phyloP scores from a whole-genome alignment of 495 filamentous ascomycete genomes.

The Talaromyces wortmannii region DNA sequence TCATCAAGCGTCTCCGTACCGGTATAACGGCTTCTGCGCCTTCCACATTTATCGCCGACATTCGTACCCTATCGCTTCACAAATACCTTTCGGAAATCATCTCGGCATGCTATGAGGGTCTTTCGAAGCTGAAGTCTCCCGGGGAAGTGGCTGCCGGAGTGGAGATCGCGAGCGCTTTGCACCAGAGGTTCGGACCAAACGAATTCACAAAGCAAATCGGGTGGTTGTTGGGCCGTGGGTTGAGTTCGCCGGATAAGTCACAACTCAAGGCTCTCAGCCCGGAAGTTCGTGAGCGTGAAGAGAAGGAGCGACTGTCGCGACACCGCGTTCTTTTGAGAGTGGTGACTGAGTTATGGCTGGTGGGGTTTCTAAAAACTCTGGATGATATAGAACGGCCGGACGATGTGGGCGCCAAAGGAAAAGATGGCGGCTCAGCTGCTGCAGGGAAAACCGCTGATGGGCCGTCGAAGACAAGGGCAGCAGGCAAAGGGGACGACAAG shows the following conservation, averaged over 20 bases:
- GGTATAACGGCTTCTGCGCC: conserved; percentile 73
- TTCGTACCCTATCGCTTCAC: conserved; percentile 85
- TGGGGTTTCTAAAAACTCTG: conserved; percentile 76
- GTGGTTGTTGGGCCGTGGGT: conserved; percentile 85
- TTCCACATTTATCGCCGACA: conserved; percentile 81
- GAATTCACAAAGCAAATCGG: conserved; percentile 91
- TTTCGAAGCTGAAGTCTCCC: conserved; percentile 83
- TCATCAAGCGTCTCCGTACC: conserved; percentile 94
- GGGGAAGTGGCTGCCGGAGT: conserved; percentile 87
- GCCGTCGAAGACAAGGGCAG: conserved; percentile 34
- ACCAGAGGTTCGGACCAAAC: conserved; percentile 86
- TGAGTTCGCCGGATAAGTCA: conserved; percentile 87
- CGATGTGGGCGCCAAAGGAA: conserved; percentile 63
- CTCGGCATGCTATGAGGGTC: conserved; percentile 93
- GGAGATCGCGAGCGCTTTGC: conserved; percentile 87
- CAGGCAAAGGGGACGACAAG: conserved; percentile 32
- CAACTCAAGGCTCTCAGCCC: conserved; percentile 69
- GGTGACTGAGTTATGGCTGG: conserved; percentile 94
- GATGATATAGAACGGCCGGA: conserved; percentile 86
- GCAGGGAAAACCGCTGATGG: conserved; percentile 49
- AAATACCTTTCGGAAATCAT: conserved; percentile 98
- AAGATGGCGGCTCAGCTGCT: conserved; percentile 44
- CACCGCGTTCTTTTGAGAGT: conserved; percentile 84
- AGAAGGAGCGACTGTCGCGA: conserved; percentile 83
- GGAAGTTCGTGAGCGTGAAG: conserved; percentile 87